Conservation (phyloP, 2,329 filamentous ascomycete species). For the Coniella lustricola region DNA sequence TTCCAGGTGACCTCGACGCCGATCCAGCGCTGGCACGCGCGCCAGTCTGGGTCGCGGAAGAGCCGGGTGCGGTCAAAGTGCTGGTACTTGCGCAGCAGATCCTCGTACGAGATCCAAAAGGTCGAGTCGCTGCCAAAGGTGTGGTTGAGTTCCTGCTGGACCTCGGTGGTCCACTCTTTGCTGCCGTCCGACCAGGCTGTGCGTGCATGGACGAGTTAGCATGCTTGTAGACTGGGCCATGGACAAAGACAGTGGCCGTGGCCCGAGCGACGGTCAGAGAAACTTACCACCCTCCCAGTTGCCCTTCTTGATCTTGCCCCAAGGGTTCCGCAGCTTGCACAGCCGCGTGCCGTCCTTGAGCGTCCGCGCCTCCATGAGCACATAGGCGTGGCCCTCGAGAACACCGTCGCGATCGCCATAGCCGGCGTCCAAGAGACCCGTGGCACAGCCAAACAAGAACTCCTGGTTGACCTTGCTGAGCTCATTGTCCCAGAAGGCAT, state of each 20-base stretch:
- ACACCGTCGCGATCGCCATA: constrained; percentile 49
- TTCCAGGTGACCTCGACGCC: constrained; percentile 47
- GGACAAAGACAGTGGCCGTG: too few species aligned
- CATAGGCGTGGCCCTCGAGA: constrained; percentile 53
- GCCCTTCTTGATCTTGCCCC: constrained; percentile 67
- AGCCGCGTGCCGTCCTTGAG: constrained; percentile 57
- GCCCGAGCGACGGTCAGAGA: too few species aligned
- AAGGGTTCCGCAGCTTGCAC: constrained; percentile 65
- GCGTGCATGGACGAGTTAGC: background rate
- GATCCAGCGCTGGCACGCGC: constrained; percentile 36
- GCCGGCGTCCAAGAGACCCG: constrained; percentile 39
- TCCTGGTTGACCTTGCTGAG: constrained; percentile 71
- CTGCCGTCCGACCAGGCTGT: constrained; percentile 69
- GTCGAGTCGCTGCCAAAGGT: constrained; percentile 71
- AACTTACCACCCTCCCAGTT: constrained; percentile 61
- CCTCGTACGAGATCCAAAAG: constrained; percentile 54
- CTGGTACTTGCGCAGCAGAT: constrained; percentile 52
- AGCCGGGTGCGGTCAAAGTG: constrained; percentile 52
- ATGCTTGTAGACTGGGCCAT: too few species aligned
- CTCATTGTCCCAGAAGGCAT: constrained; percentile 73
- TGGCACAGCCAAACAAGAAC: constrained; percentile 61
- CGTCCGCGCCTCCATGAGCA: constrained; percentile 45
- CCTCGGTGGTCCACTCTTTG: constrained; percentile 77
- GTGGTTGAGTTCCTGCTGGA: constrained; percentile 65
- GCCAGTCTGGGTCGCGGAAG: constrained; percentile 49